A percentile compares a stretch with the other conserved stretches of the same genome.
phyloP scores from a whole-genome alignment of 2,329 filamentous ascomycete species.

The Ilyonectria sp. region DNA sequence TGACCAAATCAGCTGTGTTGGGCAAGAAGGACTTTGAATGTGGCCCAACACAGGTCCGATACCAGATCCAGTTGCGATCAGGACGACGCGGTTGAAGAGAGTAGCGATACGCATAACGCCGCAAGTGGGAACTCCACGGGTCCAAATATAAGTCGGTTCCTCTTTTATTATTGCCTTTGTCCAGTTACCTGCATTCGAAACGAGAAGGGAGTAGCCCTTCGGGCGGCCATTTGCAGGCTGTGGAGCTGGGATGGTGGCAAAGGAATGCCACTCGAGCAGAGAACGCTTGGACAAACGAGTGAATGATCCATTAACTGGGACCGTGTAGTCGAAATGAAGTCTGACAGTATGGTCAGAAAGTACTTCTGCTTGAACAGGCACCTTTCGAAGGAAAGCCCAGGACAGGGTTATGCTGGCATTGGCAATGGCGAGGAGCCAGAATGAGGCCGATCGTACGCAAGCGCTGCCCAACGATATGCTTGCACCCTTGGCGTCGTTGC shows the following conservation, averaged over 20 bases:
- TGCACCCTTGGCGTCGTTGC: conserved; percentile 52
- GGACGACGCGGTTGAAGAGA: conserved; percentile 75
- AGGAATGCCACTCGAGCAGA: no score
- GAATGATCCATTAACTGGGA: conserved; percentile 64
- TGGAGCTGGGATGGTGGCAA: conserved; percentile 59
- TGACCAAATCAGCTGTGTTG: conserved; percentile 78
- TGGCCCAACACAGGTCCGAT: conserved; percentile 78
- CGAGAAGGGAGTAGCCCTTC: conserved; percentile 75
- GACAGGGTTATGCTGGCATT: conserved; percentile 78
- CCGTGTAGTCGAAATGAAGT: conserved; percentile 77
- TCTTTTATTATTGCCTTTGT: no score
- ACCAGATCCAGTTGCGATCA: conserved; percentile 81
- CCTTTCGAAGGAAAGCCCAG: conserved; percentile 80
- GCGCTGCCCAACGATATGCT: conserved; percentile 54
- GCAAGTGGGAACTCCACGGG: no score
- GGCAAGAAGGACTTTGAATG: conserved; percentile 65
- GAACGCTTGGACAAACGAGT: conserved; percentile 75
- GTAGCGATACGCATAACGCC: conserved; percentile 49
- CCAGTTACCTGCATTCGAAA: conserved; percentile 78
- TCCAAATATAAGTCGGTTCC: no score
- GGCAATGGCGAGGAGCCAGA: conserved; percentile 51
- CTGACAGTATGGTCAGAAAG: conserved; percentile 83
- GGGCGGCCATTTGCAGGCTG: conserved; percentile 45
- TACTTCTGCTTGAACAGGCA: conserved; percentile 74
- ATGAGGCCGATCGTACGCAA: conserved; percentile 58